Conservation (phyloP, 768 basidiomycete species). For the Terana coerulea region DNA sequence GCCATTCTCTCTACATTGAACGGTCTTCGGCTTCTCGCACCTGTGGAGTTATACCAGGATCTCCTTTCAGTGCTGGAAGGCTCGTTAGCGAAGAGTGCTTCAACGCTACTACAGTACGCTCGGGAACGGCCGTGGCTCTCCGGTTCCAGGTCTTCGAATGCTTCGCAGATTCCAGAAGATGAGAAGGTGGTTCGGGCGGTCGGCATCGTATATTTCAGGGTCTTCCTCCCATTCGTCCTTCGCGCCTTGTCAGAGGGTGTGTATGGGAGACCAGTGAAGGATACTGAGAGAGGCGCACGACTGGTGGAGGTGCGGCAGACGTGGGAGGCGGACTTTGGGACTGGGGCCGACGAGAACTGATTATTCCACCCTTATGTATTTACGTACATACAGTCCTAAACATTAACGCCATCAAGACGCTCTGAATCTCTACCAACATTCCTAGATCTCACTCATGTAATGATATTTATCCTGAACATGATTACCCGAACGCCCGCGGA, state of each 20-base stretch:
- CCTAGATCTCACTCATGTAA: too few relatives aligned
- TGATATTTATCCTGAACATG: too few relatives aligned
- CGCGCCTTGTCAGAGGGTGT: constrained; percentile 74
- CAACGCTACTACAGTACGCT: constrained; percentile 44
- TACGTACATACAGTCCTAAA: too few relatives aligned
- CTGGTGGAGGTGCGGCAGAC: neutral
- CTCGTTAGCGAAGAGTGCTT: constrained; percentile 43
- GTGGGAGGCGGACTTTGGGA: constrained; percentile 4
- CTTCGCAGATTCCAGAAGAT: constrained; percentile 28
- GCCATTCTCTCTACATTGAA: constrained; percentile 72
- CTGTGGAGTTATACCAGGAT: constrained; percentile 50
- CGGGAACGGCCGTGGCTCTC: constrained; percentile 13
- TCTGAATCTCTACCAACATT: too few relatives aligned
- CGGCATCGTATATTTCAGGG: constrained; percentile 53
- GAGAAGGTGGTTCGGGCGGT: constrained; percentile 38
- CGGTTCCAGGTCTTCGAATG: constrained; percentile 19
- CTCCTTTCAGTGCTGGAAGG: constrained; percentile 49
- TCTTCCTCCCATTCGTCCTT: constrained; percentile 68
- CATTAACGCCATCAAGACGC: too few relatives aligned
- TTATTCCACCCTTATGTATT: too few relatives aligned
- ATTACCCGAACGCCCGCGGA: too few relatives aligned
- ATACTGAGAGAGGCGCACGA: neutral
- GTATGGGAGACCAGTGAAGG: constrained; percentile 40
- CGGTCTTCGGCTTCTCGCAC: constrained; percentile 76
- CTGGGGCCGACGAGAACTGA: neutral